Base-by-base conservation (phyloP, 805 yeast species). In the Metahyphopichia silvanorum region DNA sequence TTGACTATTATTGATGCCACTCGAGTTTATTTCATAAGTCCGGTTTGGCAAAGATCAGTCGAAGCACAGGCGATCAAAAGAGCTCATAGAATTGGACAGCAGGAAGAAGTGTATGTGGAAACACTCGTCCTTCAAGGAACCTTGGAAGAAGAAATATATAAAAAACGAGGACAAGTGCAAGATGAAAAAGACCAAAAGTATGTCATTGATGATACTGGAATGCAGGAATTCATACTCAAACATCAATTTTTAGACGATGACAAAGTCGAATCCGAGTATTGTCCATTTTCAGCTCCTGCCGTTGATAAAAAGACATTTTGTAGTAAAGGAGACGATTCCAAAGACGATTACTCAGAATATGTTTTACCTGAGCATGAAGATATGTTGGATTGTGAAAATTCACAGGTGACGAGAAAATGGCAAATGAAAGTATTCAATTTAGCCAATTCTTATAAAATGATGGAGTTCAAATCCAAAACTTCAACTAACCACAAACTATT, bases 61-160 rank as follows among this genome's bases (percentile, higher is more conserved):
- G 88, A 82, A 49, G 87, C 87, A 0, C 88, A 82, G 46, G 87
- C 87, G 1, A 79, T 82, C 29, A 80, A 82, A 42, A 71, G 89
- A 60, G 82, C 87, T 0, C 89, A 82, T 55, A 69, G 88, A 54
- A 82, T 82, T 50, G 88, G 89, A 0, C 88, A 82, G 42, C 60
- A 65, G 0, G 57, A 66, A n/a, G 76, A 75, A 14, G 87, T 82
- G 0, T 57, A 53, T 49, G 88, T 82, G n/a, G 87, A 82, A 46
- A 82, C 87, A 0, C 55, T 82, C 35, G 73, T 82, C 3, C 50
- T 82, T 44, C 60, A 69, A 32, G 79, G 74, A 4, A 82, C 87
- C 0, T 61, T 82, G 29, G 88, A 82, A 43, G 83, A 81, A 51
- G 82, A 78, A 43, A 78, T 82, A 66, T 79, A 77, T 51, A 69